Evolutionary conservation across 768 basidiomycete species (phyloP).

Genomic region (Hypsizygus marmoreus): DNA sequence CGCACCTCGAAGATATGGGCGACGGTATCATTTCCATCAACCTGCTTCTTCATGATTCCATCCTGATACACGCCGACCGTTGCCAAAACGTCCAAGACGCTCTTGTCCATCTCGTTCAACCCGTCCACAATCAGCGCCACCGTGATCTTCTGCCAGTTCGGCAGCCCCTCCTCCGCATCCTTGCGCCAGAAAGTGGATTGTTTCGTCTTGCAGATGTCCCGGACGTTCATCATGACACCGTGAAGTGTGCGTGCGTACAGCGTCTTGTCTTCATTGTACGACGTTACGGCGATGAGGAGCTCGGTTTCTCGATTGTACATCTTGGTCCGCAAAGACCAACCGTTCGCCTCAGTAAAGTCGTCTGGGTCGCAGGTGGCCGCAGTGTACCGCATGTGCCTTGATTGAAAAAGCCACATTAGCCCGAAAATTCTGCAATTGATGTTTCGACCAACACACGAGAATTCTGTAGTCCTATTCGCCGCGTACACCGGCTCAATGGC

Average conservation of each 20-base stretch:
- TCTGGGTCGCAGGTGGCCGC: conserved; percentile 92
- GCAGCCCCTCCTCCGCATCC: conserved; percentile 78
- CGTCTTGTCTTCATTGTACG: conserved; percentile 90
- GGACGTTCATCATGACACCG: conserved; percentile 95
- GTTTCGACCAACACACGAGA: conserved; percentile 62
- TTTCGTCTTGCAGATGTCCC: conserved; percentile 95
- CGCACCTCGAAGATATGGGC: conserved; percentile 94
- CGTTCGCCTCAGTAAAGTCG: conserved; percentile 76
- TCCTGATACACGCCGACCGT: conserved; percentile 94
- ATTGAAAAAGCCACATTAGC: background rate
- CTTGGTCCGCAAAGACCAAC: conserved; percentile 86
- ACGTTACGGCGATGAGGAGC: conserved; percentile 90
- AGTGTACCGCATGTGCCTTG: conserved; percentile 89
- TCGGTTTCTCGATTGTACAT: conserved; percentile 90
- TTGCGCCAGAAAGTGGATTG: conserved; percentile 90
- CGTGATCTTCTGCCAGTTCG: conserved; percentile 89
- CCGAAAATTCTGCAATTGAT: background rate
- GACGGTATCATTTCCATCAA: conserved; percentile 85
- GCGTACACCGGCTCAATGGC: conserved; percentile 81
- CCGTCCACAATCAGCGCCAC: conserved; percentile 92
- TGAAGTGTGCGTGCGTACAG: conserved; percentile 89
- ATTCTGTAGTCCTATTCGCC: conserved; percentile 77
- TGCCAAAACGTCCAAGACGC: conserved; percentile 82
- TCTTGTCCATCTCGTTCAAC: conserved; percentile 94
- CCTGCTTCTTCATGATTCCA: conserved; percentile 91